These are phyloP conservation scores for Gyromitra esculenta DNA, from an alignment of 2,329 filamentous ascomycete species.

Conservation along the genomic window DNA sequence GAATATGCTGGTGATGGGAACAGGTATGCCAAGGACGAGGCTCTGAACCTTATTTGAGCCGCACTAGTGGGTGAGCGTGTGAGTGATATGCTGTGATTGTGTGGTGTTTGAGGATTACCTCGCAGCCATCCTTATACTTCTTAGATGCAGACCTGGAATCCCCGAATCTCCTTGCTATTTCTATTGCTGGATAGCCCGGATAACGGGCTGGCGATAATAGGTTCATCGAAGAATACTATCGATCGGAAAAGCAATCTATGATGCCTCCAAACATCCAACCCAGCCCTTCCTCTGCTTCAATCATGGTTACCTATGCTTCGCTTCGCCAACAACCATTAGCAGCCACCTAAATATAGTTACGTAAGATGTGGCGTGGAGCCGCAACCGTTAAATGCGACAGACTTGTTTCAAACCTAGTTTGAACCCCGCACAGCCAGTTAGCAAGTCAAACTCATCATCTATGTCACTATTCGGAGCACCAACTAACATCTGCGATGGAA, in stretches of 20 bases:
- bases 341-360: neutral
- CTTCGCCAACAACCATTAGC: neutral
- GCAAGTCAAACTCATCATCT: neutral
- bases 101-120: neutral
- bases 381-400: neutral
- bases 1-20: constrained; percentile 7
- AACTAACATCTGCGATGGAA: neutral
- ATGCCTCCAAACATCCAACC: neutral
- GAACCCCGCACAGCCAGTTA: neutral
- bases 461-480: neutral
- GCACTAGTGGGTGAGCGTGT: neutral
- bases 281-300: too few relatives aligned
- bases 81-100: constrained; percentile 21
- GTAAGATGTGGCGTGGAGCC: neutral
- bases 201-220: neutral
- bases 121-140: neutral
- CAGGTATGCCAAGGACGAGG: constrained; percentile 20
- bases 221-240: neutral
- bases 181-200: neutral
- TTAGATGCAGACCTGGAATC: neutral
- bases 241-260: neutral
- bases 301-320: neutral
- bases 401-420: neutral
- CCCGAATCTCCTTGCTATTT: neutral
- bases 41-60: constrained; percentile 47